phyloP scores from a whole-genome alignment of 352 stramenopile genomes.

The Globisporangium mamillatum region DNA sequence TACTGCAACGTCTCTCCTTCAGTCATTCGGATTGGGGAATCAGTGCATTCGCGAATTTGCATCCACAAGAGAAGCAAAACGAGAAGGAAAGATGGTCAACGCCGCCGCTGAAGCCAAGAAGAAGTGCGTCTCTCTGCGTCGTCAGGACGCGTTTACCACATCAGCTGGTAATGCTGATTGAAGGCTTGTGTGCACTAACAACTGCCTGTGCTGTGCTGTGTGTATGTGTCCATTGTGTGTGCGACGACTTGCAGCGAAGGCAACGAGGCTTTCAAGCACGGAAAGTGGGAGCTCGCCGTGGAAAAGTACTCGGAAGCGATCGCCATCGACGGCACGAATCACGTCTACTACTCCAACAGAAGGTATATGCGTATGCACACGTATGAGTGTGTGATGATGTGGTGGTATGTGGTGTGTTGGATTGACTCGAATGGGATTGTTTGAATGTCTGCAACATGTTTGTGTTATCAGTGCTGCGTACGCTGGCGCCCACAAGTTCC shows the following conservation, averaged over 20 bases:
- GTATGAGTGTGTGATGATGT: neutral
- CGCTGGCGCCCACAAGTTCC: constrained; percentile 55
- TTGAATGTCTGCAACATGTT: neutral
- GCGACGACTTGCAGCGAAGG: constrained; percentile 64
- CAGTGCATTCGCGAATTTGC: constrained; percentile 3
- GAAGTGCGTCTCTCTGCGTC: constrained; percentile 39
- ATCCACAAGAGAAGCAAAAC: neutral
- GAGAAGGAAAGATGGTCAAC: constrained; percentile 47
- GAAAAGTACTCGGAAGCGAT: constrained; percentile 93
- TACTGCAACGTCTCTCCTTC: neutral
- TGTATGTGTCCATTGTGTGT: neutral
- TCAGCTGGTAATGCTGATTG: neutral
- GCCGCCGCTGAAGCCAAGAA: constrained; percentile 80
- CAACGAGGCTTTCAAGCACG: constrained; percentile 93
- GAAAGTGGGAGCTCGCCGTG: constrained; percentile 88
- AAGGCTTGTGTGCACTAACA: neutral
- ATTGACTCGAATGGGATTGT: neutral
- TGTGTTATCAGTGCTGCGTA: constrained; percentile 56
- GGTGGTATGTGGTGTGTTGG: neutral
- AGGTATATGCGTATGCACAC: constrained; percentile 30
- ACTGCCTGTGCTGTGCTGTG: too few relatives aligned
- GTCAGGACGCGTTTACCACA: neutral
- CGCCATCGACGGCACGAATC: constrained; percentile 81
- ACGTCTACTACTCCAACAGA: constrained; percentile 95
- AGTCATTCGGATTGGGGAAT: neutral